phyloP scores from a whole-genome alignment of 768 basidiomycete species.

The Lentinula edodes region DNA sequence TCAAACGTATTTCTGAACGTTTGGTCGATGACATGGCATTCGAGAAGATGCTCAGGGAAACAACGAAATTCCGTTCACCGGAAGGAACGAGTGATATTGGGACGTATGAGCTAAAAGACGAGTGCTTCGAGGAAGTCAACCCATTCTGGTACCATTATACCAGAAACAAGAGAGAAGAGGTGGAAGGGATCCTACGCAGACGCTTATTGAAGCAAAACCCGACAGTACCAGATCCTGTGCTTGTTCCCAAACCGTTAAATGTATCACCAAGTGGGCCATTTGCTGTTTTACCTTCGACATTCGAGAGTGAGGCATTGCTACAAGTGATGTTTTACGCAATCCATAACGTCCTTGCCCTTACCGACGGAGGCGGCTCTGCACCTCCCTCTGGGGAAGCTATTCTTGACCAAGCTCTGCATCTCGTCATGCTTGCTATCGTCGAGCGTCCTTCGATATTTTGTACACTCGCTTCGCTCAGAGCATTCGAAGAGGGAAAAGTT shows the following conservation, averaged over 20 bases:
- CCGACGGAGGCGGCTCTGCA: constrained; percentile 47
- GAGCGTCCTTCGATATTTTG: constrained; percentile 64
- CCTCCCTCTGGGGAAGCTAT: constrained; percentile 85
- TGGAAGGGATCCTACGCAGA: constrained; percentile 66
- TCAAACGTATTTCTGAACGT: constrained; percentile 86
- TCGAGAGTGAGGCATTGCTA: constrained; percentile 66
- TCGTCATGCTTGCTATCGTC: constrained; percentile 81
- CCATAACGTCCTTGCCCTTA: constrained; percentile 65
- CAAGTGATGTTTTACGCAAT: constrained; percentile 83
- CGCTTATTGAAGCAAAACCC: constrained; percentile 57
- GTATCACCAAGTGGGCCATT: constrained; percentile 64
- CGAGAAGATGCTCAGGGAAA: constrained; percentile 68
- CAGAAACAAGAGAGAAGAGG: constrained; percentile 89
- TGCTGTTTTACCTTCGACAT: constrained; percentile 50
- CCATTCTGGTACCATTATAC: constrained; percentile 97
- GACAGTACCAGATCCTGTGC: constrained; percentile 58
- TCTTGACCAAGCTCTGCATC: constrained; percentile 82
- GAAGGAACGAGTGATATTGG: constrained; percentile 76
- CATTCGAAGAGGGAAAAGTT: constrained; percentile 48
- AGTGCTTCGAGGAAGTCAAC: constrained; percentile 80
- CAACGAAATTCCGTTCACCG: constrained; percentile 79
- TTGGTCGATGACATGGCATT: constrained; percentile 81
- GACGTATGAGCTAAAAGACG: constrained; percentile 83
- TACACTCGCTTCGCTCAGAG: constrained; percentile 43
- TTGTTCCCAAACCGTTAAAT: constrained; percentile 67